phyloP scores from a whole-genome alignment of 2,329 filamentous ascomycete genomes.

The Lachnellula occidentalis region DNA sequence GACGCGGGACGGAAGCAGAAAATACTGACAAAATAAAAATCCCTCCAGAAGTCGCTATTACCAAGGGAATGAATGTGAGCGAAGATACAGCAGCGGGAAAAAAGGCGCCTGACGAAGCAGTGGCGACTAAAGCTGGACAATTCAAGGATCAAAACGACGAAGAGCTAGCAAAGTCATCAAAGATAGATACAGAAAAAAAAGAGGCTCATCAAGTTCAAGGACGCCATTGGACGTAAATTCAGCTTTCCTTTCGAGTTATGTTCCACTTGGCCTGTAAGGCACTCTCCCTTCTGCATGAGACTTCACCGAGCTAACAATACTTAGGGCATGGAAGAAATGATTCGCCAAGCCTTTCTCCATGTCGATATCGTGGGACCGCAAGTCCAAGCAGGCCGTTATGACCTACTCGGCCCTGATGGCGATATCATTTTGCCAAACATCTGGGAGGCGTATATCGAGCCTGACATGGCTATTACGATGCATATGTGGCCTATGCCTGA shows the following conservation, averaged over 20 bases:
- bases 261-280: constrained; percentile 72
- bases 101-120: too few species aligned
- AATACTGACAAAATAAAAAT: too few species aligned
- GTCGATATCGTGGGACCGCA: constrained; percentile 69
- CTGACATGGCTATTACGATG: constrained; percentile 65
- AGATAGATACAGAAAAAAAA: constrained; percentile 37
- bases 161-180: not conserved
- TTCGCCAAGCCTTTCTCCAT: constrained; percentile 73
- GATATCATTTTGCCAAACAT: constrained; percentile 74
- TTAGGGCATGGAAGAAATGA: constrained; percentile 75
- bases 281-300: not conserved
- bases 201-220: constrained; percentile 79
- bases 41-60: too few species aligned
- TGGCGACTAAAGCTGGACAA: not conserved
- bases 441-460: constrained; percentile 73
- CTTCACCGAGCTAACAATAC: not conserved
- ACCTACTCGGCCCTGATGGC: constrained; percentile 67
- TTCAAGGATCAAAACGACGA: not conserved
- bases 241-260: constrained; percentile 86
- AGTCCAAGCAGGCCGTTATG: constrained; percentile 71
- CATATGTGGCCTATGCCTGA: constrained; percentile 57
- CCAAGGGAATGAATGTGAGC: too few species aligned
- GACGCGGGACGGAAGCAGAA: too few species aligned
- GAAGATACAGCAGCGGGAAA: too few species aligned
- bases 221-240: constrained; percentile 86